Conservation (phyloP, 768 basidiomycete species). For the Fistulinella prunicolor region DNA sequence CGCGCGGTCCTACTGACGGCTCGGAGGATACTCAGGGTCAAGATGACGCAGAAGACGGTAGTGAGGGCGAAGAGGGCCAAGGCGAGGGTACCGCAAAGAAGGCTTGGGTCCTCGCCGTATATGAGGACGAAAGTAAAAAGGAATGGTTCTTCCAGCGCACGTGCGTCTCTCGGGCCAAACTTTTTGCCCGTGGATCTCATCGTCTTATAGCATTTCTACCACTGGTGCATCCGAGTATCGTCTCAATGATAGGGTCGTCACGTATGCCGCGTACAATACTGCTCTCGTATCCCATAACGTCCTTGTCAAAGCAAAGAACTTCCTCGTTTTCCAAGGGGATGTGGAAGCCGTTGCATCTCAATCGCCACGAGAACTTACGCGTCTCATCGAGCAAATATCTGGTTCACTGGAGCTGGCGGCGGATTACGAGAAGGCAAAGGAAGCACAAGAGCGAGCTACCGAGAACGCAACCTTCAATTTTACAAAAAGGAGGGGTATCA, state of each 20-base stretch:
- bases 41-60: constrained; percentile 48
- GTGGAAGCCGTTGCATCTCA: constrained; percentile 98
- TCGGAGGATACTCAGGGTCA: constrained; percentile 42
- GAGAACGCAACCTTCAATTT: constrained; percentile 96
- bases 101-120: constrained; percentile 95
- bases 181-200: not conserved
- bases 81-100: constrained; percentile 86
- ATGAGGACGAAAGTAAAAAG: constrained; percentile 68
- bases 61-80: constrained; percentile 45
- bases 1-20: constrained; percentile 44
- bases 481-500: constrained; percentile 88
- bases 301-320: constrained; percentile 98
- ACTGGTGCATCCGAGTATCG: constrained; percentile 89
- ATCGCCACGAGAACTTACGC: constrained; percentile 83
- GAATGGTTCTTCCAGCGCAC: constrained; percentile 92
- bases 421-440: constrained; percentile 89
- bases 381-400: constrained; percentile 92
- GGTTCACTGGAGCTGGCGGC: constrained; percentile 87
- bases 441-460: constrained; percentile 83
- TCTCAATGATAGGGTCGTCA: constrained; percentile 76
- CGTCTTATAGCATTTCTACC: constrained; percentile 67
- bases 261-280: constrained; percentile 85
- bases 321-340: constrained; percentile 98
- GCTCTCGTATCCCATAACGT: constrained; percentile 89
- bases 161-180: constrained; percentile 46